Evolutionary conservation across 345 rosid genomes (phyloP).

Genomic region (Melaleuca alternifolia): DNA sequence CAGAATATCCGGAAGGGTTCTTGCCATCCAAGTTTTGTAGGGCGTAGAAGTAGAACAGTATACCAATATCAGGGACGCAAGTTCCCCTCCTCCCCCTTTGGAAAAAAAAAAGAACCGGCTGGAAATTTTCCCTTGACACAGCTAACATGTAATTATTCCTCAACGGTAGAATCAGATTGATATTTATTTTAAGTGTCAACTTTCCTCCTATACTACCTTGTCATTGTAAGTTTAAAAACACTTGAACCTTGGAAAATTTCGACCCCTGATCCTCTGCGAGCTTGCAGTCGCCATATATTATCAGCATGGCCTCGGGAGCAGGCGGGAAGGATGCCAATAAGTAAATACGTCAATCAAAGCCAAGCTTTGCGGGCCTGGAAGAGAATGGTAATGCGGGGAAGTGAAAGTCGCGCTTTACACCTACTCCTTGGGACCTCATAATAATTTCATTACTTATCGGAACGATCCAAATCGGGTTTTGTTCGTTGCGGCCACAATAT

Average conservation of each 20-base stretch:
- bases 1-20: conserved; percentile 2
- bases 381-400: not conserved
- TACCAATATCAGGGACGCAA: conserved; percentile 29
- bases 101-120: too few relatives aligned
- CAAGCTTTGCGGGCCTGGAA: not conserved
- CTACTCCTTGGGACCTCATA: not conserved
- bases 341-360: not conserved
- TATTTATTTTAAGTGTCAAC: not conserved
- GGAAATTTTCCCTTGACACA: conserved; percentile 2
- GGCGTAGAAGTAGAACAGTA: not conserved
- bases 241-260: not conserved
- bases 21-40: conserved; percentile 5
- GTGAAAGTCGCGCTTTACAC: not conserved
- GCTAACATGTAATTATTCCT: conserved; percentile 38
- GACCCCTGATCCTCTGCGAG: not conserved
- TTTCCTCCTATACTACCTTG: not conserved
- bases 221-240: not conserved
- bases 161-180: not conserved
- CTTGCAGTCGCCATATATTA: not conserved
- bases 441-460: not conserved
- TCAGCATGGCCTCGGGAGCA: not conserved
- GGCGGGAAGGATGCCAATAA: not conserved
- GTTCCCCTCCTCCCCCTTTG: not conserved
- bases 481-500: not conserved
- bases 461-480: not conserved